Conservation (phyloP, 1,139 yeast species). For the Candida labiduridarum region DNA sequence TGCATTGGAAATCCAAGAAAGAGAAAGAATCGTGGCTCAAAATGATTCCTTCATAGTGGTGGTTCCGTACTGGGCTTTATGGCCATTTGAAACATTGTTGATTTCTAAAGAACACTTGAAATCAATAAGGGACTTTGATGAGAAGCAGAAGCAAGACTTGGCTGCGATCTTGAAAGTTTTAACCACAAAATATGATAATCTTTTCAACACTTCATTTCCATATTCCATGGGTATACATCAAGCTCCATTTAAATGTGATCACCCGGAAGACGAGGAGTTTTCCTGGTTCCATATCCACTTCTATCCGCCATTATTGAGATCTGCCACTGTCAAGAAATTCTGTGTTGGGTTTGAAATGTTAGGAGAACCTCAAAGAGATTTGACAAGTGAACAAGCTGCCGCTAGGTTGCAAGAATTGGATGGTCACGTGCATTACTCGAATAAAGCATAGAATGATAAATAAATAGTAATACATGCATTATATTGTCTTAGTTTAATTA, state of each 20-base stretch:
- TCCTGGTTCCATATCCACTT: slow-evolving; percentile 80
- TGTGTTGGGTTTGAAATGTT: slow-evolving; percentile 78
- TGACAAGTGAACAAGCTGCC: slow-evolving; percentile 79
- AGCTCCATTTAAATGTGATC: slow-evolving; percentile 54
- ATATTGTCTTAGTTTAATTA: not conserved
- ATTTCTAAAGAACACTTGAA: slow-evolving; percentile 57
- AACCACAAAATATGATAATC: slow-evolving; percentile 71
- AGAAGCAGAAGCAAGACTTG: slow-evolving; percentile 54
- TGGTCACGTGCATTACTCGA: slow-evolving; percentile 40
- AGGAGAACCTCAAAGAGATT: slow-evolving; percentile 79
- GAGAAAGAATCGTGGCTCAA: slow-evolving; percentile 55
- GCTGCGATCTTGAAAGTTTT: slow-evolving; percentile 56
- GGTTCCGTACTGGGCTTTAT: slow-evolving; percentile 82
- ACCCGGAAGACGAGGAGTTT: slow-evolving; percentile 38
- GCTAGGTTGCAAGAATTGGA: slow-evolving; percentile 50
- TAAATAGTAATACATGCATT: slow-evolving; percentile 1
- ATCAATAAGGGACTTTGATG: slow-evolving; percentile 52
- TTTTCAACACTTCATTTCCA: slow-evolving; percentile 71
- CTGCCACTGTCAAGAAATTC: slow-evolving; percentile 76
- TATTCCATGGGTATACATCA: slow-evolving; percentile 85
- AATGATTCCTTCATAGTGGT: slow-evolving; percentile 70
- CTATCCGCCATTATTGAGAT: slow-evolving; percentile 74
- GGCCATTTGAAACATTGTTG: slow-evolving; percentile 79
- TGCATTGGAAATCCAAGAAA: slow-evolving; percentile 53
- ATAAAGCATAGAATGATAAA: slow-evolving; percentile 1